Evolutionary conservation across 2,329 filamentous ascomycete genomes (phyloP).

Genomic region (Phyllosticta citriasiana): DNA sequence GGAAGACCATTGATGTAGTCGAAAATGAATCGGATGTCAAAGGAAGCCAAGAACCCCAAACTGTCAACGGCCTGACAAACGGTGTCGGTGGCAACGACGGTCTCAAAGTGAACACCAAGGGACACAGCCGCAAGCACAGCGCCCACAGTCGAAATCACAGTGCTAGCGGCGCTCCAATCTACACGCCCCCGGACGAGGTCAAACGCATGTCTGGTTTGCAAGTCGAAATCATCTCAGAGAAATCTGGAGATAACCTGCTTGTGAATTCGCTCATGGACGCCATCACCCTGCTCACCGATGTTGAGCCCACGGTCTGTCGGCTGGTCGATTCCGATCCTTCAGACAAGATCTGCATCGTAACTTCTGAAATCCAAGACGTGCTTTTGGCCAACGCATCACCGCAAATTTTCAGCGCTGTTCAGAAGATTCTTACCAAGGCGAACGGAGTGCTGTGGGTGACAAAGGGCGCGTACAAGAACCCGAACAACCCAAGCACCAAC

Average conservation of each 20-base stretch:
- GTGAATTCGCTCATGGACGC: not conserved
- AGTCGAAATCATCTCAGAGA: not conserved
- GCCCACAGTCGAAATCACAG: not conserved
- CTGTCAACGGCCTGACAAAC: not conserved
- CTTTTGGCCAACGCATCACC: not conserved
- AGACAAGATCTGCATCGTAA: not conserved
- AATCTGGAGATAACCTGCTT: not conserved
- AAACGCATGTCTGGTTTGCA: not conserved
- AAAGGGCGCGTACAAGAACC: not conserved
- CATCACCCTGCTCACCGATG: not conserved
- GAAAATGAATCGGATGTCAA: not conserved
- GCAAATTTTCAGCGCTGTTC: not conserved
- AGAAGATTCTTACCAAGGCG: constrained; percentile 1
- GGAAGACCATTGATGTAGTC: not conserved
- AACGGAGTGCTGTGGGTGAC: constrained; percentile 7
- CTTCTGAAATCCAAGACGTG: not conserved
- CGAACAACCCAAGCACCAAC: constrained; percentile 1
- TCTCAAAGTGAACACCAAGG: not conserved
- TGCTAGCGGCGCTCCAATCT: not conserved
- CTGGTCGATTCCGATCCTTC: not conserved
- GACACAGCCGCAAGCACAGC: not conserved
- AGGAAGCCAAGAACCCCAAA: not conserved
- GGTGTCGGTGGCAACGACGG: not conserved
- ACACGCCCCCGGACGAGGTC: not conserved
- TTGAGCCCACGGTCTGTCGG: not conserved